Base-by-base conservation (phyloP, 768 basidiomycete genomes). In the Phanerochaete sordida region DNA sequence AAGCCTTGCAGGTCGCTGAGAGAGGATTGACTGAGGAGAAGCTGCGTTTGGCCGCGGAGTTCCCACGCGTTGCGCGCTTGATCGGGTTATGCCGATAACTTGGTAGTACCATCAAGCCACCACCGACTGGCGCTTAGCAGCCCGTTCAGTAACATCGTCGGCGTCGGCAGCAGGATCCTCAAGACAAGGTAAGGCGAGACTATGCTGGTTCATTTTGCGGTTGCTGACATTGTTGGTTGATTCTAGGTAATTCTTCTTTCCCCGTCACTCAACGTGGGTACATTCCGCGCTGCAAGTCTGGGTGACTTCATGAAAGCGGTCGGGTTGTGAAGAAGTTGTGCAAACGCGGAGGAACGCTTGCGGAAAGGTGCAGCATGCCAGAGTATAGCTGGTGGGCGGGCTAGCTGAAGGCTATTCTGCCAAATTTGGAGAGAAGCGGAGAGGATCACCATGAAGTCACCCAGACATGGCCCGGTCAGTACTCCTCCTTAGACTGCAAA, bases 161-260 rank as follows among this genome's bases (percentile, higher is more conserved):
- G 64, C 65, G 68, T 63, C 68, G 72, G 65, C 69, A 65, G 66
- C 65, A 68, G 70, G 69, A 70, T 69, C 68, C 62, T 70, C 72
- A 73, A 72, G 70, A 71, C 63, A 68, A 69, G 69, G 70, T 71
- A 65, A 58, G 69, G 57, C 44, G 66, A 59, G 59, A 57, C 58
- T 66, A 61, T 70, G 69, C 54, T 35, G 44, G 27, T 60, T 1
- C 28, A 24, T 19, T 45, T 52, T 47, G 24, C 23, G 16, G 55
- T 48, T 15, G 47, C 2, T 50, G 23, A 30, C 45, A 33, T 44
- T 35, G 61, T 23, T 56, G 23, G 6, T 19, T 27, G 19, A 16
- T 39, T 50, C 26, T 51, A 67, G 65, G 60, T 65, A 65, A 52
- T 44, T 63, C 56, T 57, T 64, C 58, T 62, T 64, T 43, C 61